Percentiles rank a stretch among this genome's conserved stretches.
Conservation (phyloP, 1,284 basidiomycete species). For the Ustilago nuda region DNA sequence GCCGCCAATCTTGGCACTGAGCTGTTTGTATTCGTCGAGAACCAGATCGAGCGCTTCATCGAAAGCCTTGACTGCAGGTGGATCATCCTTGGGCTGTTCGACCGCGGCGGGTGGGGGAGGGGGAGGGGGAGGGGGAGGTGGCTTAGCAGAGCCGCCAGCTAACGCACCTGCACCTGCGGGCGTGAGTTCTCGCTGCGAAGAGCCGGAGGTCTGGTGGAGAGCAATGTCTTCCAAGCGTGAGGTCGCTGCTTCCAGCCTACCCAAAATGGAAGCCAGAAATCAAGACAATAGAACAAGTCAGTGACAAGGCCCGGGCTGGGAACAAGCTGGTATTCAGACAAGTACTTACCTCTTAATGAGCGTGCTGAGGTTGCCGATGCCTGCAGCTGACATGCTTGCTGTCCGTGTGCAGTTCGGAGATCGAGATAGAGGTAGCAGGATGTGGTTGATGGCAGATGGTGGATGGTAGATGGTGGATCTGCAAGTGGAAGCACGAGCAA, state of each 20-base stretch:
- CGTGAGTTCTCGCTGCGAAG: conserved; percentile 23
- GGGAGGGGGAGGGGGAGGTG: conserved; percentile 18
- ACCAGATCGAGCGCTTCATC: conserved; percentile 80
- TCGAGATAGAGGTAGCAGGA: conserved; percentile 3
- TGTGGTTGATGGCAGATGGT: conserved; percentile 6
- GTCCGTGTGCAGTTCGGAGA: neutral
- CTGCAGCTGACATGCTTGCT: conserved; percentile 53
- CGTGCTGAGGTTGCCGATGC: conserved; percentile 65
- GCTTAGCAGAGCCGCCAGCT: conserved; percentile 29
- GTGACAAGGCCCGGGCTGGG: neutral
- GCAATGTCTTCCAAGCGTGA: conserved; percentile 93
- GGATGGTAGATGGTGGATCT: conserved; percentile 8
- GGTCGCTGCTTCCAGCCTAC: conserved; percentile 81
- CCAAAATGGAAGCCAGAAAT: neutral
- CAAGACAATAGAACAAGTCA: conserved; percentile 1
- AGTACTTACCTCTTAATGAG: conserved; percentile 64
- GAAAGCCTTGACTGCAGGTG: conserved; percentile 79
- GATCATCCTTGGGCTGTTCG: conserved; percentile 68
- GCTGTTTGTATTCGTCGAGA: conserved; percentile 79
- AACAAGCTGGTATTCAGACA: too few relatives aligned
- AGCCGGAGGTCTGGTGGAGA: conserved; percentile 67
- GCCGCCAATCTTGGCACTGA: conserved; percentile 81
- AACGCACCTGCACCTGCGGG: conserved; percentile 29
- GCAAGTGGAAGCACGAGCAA: conserved; percentile 2
- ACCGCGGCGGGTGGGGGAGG: conserved; percentile 30